Evolutionary conservation across 345 rosid species (phyloP).

Genomic region (Eucalyptus viminalis): DNA sequence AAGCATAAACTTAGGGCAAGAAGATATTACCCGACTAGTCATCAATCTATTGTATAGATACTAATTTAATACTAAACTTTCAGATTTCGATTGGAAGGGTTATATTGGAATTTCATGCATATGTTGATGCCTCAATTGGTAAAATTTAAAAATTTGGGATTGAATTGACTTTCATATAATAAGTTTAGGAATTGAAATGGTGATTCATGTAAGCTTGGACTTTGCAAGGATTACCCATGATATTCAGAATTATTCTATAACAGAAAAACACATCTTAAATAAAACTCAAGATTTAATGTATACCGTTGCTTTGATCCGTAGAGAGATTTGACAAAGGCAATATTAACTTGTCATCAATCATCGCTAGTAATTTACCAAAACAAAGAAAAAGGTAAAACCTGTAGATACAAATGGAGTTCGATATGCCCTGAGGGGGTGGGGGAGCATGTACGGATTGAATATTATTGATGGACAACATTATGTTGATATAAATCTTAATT

Average conservation of each 20-base stretch:
- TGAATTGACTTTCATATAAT: neutral
- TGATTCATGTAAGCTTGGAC: neutral
- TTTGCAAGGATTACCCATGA: neutral
- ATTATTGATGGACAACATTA: neutral
- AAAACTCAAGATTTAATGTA: neutral
- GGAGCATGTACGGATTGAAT: neutral
- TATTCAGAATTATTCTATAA: neutral
- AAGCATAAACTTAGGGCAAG: neutral
- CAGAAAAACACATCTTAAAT: neutral
- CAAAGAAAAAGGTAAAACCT: neutral
- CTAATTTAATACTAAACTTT: too few species aligned
- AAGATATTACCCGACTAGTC: accelerated
- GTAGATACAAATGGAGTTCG: neutral
- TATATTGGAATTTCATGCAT: neutral
- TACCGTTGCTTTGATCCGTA: neutral
- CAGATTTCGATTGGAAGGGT: accelerated
- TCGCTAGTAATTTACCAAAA: neutral
- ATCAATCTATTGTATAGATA: neutral
- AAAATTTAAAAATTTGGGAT: neutral
- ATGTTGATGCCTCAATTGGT: accelerated
- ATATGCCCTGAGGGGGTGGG: neutral
- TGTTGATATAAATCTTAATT: too few species aligned
- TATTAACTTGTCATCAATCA: neutral
- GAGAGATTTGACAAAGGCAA: neutral
- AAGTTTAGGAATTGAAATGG: too few species aligned